Evolutionary conservation across 2,329 filamentous ascomycete genomes (phyloP).

Genomic region (Blastomyces silverae): DNA sequence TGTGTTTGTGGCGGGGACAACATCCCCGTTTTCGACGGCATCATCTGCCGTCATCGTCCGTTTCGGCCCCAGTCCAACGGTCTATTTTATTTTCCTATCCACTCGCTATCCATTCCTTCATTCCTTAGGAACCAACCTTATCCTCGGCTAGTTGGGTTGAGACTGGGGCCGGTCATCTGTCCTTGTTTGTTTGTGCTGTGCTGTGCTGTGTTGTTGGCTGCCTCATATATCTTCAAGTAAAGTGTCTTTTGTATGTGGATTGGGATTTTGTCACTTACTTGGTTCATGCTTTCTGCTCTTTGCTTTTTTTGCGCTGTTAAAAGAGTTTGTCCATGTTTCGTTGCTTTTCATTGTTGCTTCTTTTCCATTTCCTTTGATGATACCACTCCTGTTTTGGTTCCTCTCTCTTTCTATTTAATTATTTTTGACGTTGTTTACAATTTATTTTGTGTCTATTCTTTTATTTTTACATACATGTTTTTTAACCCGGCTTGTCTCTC

Average conservation of each 20-base stretch:
- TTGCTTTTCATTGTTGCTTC: not conserved
- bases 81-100: not conserved
- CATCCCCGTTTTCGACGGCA: not conserved
- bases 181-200: not conserved
- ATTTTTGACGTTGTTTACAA: not conserved
- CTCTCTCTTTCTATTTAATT: not conserved
- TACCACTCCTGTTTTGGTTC: constrained; percentile 9
- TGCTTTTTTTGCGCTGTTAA: not conserved
- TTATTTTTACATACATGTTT: not conserved
- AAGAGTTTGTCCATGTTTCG: not conserved
- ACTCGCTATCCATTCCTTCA: not conserved
- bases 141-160: not conserved
- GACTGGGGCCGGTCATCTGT: not conserved
- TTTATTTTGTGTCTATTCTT: not conserved
- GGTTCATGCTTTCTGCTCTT: not conserved
- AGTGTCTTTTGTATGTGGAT: not conserved
- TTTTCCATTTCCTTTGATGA: constrained; percentile 4
- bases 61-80: not conserved
- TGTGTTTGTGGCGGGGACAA: not conserved
- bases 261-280: not conserved
- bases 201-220: not conserved
- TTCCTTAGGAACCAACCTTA: not conserved
- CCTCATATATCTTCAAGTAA: not conserved
- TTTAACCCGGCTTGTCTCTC: not conserved
- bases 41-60: not conserved